Base-by-base conservation (phyloP, 306 rosid species). In the Cicer bijugum region DNA sequence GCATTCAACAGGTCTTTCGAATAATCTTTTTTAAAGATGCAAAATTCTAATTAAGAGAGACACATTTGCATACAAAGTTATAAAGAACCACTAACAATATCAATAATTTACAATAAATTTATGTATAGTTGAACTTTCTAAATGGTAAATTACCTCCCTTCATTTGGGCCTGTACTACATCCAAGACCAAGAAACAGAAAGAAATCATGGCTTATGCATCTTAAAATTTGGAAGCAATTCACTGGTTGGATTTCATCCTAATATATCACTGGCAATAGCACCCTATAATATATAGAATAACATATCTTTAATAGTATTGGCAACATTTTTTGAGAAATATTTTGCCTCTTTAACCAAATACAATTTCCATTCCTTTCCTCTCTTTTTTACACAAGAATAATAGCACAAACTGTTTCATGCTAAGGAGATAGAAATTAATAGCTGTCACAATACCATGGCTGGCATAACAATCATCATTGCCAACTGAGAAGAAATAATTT, bases 331-430 rank as follows among this genome's bases (percentile, higher is more conserved):
- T 45, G 35, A 57, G 35, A n/a, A 17, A 53, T 50, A 39, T 51
- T 62, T 64, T 37, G 39, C 42, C 51, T 16, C 57, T 40, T 57
- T 15, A 50, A 75, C 44, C 74, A 77, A 52, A 35, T 84, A 33
- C 61, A 74, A 40, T 44, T 56, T 74, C 33, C 56, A 75, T 37
- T 12, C 56, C 47, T 23, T 45, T 8, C 61, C 75, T 15, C 45
- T n/a, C 50, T 42, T 19, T 42, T 19, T 63, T 12, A 81, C 56
- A 77, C 43, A 72, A 67, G 77, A 76, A 71, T 67, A 59, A 17
- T 52, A 59, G 42, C 47, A 56, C 69, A 69, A 2, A 48, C 37
- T 51, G 56, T 15, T 75, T 44, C 44, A 68, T n/a, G 44, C 80
- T 52, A 72, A 10, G 35, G 67, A 14, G 68, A 67, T 42, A 44